phyloP scores from a whole-genome alignment of 2,329 filamentous ascomycete species.

The Graphilbum sp. region DNA sequence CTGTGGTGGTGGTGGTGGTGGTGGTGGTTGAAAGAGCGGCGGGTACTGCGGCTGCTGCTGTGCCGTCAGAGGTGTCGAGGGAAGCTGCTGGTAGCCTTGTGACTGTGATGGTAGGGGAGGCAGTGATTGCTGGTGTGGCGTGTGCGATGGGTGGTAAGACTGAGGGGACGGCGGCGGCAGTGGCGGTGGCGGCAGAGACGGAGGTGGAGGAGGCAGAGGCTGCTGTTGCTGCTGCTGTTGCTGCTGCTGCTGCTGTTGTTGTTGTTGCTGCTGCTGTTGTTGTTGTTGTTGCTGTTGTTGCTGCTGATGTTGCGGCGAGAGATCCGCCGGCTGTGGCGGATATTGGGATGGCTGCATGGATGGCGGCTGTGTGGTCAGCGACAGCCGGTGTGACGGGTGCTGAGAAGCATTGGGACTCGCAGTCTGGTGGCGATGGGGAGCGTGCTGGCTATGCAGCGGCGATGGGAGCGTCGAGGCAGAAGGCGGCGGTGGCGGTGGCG shows the following conservation, averaged over 20 bases:
- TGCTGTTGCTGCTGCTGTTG: not conserved
- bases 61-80: not conserved
- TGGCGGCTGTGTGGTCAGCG: not conserved
- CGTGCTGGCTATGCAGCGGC: not conserved
- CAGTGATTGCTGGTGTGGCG: not conserved
- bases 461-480: not conserved
- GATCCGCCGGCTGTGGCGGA: not conserved
- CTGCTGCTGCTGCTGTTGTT: not conserved
- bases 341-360: not conserved
- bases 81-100: not conserved
- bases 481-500: not conserved
- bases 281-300: not conserved
- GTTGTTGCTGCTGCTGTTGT: too few species aligned
- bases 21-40: not conserved
- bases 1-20: not conserved
- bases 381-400: not conserved
- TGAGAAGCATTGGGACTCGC: not conserved
- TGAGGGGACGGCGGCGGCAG: not conserved
- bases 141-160: not conserved
- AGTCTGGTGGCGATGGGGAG: not conserved
- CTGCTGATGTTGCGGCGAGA: not conserved
- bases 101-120: not conserved
- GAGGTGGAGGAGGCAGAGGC: not conserved
- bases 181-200: not conserved
- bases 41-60: not conserved